These are phyloP conservation scores for Suillus subluteus DNA, from an alignment of 768 basidiomycete genomes.

Conservation along the genomic window DNA sequence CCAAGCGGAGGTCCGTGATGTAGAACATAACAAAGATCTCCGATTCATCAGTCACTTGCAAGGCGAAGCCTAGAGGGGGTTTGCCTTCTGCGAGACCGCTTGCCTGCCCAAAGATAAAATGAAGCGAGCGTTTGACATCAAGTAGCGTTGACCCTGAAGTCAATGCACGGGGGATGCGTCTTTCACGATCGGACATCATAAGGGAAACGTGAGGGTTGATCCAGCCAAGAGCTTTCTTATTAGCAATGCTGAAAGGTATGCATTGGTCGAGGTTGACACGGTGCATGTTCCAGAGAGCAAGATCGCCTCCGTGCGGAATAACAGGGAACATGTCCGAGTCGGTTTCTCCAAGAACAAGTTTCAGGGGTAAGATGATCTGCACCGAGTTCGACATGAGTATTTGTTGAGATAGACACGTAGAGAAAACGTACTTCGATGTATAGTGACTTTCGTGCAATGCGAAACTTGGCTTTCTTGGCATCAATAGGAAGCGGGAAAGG, in stretches of 20 bases:
- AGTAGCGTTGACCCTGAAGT: constrained; percentile 22
- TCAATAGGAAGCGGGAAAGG: constrained; percentile 50
- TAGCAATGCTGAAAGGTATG: constrained; percentile 33
- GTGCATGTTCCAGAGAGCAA: constrained; percentile 42
- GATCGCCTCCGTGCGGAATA: constrained; percentile 16
- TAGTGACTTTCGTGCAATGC: constrained; percentile 57
- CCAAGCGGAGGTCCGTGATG: constrained; percentile 48
- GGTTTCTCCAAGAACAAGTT: constrained; percentile 19
- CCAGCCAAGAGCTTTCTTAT: constrained; percentile 30
- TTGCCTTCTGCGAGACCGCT: constrained; percentile 26
- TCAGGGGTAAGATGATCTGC: constrained; percentile 28
- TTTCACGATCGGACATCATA: constrained; percentile 39
- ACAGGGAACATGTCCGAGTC: constrained; percentile 33
- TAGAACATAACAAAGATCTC: constrained; percentile 47
- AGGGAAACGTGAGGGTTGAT: constrained; percentile 33
- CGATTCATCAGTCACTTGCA: constrained; percentile 17
- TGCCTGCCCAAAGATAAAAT: constrained; percentile 29
- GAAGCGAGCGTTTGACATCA: constrained; percentile 38
- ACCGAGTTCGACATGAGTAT: background rate
- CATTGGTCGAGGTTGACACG: constrained; percentile 40
- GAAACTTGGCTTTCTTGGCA: constrained; percentile 38
- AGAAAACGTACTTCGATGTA: constrained; percentile 43
- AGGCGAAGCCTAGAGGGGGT: constrained; percentile 22
- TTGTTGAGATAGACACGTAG: too few species aligned
- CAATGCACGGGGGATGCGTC: constrained; percentile 18